Evolutionary conservation across 129 eudicot genomes (phyloP), one percentile per base, ranked within the genome.

Genomic region (Glebionis coronaria): DNA sequence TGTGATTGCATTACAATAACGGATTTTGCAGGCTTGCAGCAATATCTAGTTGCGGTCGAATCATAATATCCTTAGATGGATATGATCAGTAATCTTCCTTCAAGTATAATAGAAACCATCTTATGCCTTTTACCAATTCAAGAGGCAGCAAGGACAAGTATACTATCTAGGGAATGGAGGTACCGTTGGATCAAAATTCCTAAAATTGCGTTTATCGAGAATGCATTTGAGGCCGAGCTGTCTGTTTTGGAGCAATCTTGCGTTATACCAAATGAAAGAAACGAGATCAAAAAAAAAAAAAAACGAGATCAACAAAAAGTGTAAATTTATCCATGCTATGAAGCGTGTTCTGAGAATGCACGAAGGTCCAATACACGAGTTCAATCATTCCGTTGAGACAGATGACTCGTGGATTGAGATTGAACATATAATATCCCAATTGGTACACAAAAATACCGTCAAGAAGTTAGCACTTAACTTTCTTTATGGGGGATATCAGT

Each of bases 111-210:
- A 49, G 54, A 49, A 49, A 49, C 54, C 54, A 49, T 49, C 18
- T 49, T 49, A 49, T 49, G 54, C 14, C 54, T 49, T 49, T 14
- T 49, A 49, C 54, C 19, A 0, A 49, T 49, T 49, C 54, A 49
- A 49, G 54, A 49, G 18, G 54, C 62, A 56, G 62, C 40, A 12
- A 56, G 35, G 5, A 56, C 35, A 56, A 25, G 62, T 56, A 56
- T 56, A 13, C 62, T 56, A 1, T 56, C 38, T 25, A 56, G 28
- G 15, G 42, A 56, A 56, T 56, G 62, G 62, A 56, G 62, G 62
- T 56, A 56, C 35, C 62, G 28, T 56, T 56, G 62, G 62, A 56
- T 21, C 38, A 21, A 25, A 56, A 56, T 56, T 25, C 62, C 62
- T 23, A 56, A 56, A 23, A 31, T 56, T 56, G 62, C 62, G 2